Conservation (phyloP, 768 basidiomycete genomes). For the Serendipita sp. region DNA sequence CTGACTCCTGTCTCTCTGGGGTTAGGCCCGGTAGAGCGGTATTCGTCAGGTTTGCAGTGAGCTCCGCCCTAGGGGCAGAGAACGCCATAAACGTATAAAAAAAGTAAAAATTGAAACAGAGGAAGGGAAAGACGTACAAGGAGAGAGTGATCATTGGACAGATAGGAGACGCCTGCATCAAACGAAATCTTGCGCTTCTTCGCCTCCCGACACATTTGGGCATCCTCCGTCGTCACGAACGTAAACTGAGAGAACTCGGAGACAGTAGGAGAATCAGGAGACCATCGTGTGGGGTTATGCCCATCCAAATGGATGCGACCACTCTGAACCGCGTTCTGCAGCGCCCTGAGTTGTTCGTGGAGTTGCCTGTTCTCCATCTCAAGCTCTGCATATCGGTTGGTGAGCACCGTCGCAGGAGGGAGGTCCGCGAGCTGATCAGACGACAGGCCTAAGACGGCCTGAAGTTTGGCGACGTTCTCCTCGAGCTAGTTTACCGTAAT, state of each 20-base stretch:
- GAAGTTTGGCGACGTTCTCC: constrained; percentile 71
- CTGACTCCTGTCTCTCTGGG: too few relatives aligned
- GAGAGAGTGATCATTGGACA: not conserved
- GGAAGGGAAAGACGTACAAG: not conserved
- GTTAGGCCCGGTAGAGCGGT: too few relatives aligned
- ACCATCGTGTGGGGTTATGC: not conserved
- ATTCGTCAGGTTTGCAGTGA: too few relatives aligned
- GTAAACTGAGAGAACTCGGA: not conserved
- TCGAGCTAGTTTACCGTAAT: constrained; percentile 40
- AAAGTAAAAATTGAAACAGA: too few relatives aligned
- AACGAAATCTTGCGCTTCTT: constrained; percentile 6
- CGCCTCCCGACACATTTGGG: not conserved
- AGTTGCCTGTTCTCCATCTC: constrained; percentile 65
- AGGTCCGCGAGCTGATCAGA: constrained; percentile 61
- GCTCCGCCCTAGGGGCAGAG: too few relatives aligned
- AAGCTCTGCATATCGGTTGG: constrained; percentile 51
- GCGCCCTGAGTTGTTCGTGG: constrained; percentile 12
- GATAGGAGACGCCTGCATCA: not conserved
- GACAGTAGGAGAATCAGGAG: not conserved
- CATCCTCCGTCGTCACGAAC: not conserved
- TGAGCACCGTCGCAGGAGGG: constrained; percentile 47
- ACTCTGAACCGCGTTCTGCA: not conserved
- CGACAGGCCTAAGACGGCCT: constrained; percentile 53
- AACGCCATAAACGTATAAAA: too few relatives aligned
- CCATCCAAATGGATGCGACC: not conserved